Evolutionary conservation across 768 basidiomycete species (phyloP).

Genomic region (Leccinum uliginosum): DNA sequence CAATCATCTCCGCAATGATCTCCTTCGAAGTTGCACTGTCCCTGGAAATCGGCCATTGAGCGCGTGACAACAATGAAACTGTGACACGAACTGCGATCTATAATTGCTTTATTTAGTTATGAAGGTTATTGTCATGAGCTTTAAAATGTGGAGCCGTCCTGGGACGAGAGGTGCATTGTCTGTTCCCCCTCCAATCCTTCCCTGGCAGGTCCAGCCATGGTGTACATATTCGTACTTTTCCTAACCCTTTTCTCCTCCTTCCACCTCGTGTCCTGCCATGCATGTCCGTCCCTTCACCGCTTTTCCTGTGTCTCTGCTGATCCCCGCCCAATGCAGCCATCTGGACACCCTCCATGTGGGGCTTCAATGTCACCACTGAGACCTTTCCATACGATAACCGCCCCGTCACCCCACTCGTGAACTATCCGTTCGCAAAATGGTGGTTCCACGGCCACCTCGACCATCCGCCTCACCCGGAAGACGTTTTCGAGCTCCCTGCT

Average conservation of each 20-base stretch:
- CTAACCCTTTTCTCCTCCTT: conserved; percentile 2
- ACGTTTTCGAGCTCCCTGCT: conserved; percentile 58
- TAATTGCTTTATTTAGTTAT: too few species aligned
- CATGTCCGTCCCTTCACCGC: conserved; percentile 8
- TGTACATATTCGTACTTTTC: neutral
- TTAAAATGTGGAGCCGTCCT: neutral
- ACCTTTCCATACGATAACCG: conserved; percentile 62
- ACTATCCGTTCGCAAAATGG: conserved; percentile 40
- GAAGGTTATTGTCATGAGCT: neutral
- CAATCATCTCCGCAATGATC: conserved; percentile 20
- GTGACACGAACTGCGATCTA: conserved; percentile 9
- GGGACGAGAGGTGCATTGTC: neutral
- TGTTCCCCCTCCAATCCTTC: neutral
- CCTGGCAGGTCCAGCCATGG: conserved; percentile 22
- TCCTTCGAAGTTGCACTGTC: neutral
- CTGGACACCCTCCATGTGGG: conserved; percentile 58
- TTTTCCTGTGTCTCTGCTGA: neutral
- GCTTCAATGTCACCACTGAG: conserved; percentile 58
- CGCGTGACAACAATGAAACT: conserved; percentile 6
- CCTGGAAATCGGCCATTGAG: neutral
- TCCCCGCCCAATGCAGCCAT: conserved; percentile 32
- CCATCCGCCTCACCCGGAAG: conserved; percentile 51
- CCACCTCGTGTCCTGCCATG: conserved; percentile 14
- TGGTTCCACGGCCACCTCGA: conserved; percentile 64
- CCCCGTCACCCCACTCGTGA: conserved; percentile 41